Conservation (phyloP, 768 basidiomycete species). For the Kwoniella sp. region DNA sequence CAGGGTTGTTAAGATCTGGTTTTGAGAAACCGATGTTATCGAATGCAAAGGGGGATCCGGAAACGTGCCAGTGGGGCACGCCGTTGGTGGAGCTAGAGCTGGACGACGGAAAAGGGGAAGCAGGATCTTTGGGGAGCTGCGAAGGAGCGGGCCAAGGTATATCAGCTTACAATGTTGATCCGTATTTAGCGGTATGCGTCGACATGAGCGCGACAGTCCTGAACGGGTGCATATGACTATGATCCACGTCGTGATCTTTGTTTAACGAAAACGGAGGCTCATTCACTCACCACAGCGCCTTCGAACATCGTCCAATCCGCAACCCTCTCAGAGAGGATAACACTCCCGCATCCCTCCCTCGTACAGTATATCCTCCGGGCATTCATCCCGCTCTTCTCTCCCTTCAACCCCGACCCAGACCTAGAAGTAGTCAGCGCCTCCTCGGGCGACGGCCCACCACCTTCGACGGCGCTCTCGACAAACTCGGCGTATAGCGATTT, state of each 20-base stretch:
- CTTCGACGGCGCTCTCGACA: not conserved
- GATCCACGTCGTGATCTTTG: too few species aligned
- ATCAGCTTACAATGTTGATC: not conserved
- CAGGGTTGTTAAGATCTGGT: constrained; percentile 17
- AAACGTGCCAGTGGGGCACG: constrained; percentile 46
- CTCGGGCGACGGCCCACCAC: not conserved
- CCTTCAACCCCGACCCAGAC: not conserved
- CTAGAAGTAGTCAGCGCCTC: not conserved
- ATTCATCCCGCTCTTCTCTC: constrained; percentile 9
- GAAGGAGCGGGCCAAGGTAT: not conserved
- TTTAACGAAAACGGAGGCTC: too few species aligned
- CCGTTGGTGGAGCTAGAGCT: not conserved
- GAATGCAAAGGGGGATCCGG: constrained; percentile 51
- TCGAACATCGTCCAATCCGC: constrained; percentile 36
- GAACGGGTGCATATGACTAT: too few species aligned
- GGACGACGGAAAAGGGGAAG: constrained; percentile 38
- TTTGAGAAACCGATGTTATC: constrained; percentile 57
- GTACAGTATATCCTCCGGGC: constrained; percentile 49
- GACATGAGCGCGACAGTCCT: too few species aligned
- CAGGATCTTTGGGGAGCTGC: constrained; percentile 42
- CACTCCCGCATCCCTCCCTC: constrained; percentile 51
- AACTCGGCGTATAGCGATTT: not conserved
- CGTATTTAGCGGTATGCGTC: not conserved
- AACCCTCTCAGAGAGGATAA: constrained; percentile 45
- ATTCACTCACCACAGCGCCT: constrained; percentile 35